Evolutionary conservation across 1,139 yeast genomes (phyloP).

Genomic region (Blastobotrys illinoisensis): DNA sequence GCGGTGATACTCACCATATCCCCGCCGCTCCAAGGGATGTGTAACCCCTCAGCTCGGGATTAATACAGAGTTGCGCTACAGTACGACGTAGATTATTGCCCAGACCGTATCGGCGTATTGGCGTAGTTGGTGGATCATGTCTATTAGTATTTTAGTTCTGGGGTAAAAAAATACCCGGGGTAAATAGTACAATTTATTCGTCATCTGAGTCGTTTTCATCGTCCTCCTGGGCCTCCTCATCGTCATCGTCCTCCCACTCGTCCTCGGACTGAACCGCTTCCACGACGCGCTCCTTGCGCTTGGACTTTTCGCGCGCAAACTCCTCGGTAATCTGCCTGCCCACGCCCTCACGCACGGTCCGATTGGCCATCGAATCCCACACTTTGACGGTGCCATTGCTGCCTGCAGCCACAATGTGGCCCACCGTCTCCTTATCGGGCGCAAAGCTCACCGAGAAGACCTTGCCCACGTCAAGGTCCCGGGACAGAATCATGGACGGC

Average conservation of each 20-base stretch:
- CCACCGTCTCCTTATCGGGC: conserved; percentile 81
- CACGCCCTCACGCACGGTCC: conserved; percentile 68
- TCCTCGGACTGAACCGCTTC: conserved; percentile 56
- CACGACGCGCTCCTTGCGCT: conserved; percentile 42
- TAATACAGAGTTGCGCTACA: too few species aligned
- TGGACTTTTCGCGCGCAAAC: conserved; percentile 41
- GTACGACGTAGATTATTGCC: too few species aligned
- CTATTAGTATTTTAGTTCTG: background rate
- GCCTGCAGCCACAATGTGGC: conserved; percentile 84
- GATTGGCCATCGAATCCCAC: conserved; percentile 88
- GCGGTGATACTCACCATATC: background rate
- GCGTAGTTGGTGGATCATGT: background rate
- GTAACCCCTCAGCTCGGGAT: background rate
- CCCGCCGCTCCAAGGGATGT: background rate
- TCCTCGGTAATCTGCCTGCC: conserved; percentile 54
- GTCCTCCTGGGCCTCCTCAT: conserved; percentile 11
- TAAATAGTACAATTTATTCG: background rate
- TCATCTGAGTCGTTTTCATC: conserved; percentile 5
- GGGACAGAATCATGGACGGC: conserved; percentile 84
- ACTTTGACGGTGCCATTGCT: conserved; percentile 76
- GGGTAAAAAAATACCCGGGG: too few species aligned
- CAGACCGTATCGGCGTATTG: too few species aligned
- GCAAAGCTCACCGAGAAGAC: conserved; percentile 82
- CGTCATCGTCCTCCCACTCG: conserved; percentile 36
- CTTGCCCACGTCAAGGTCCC: conserved; percentile 94